Conservation (phyloP, 2,329 filamentous ascomycete genomes). For the Monosporascus sp. region DNA sequence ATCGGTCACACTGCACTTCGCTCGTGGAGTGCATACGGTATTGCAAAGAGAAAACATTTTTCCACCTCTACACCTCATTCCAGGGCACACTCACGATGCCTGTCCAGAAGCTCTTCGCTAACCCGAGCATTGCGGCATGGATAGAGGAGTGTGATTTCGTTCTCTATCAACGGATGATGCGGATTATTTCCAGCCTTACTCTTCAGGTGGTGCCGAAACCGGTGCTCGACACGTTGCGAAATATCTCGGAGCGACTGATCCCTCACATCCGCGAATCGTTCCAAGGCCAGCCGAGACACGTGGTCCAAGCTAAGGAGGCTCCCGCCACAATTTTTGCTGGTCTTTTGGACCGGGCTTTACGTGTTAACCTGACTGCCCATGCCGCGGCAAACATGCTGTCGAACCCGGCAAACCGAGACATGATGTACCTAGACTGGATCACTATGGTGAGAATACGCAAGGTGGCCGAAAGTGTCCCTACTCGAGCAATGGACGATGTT, state of each 20-base stretch:
- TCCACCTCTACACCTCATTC: conserved; percentile 90
- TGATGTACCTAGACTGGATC: conserved; percentile 94
- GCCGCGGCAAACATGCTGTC: conserved; percentile 90
- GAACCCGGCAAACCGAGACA: conserved; percentile 80
- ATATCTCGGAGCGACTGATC: conserved; percentile 77
- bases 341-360: conserved; percentile 77
- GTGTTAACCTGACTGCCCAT: conserved; percentile 90
- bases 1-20: conserved; percentile 91
- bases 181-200: conserved; percentile 81
- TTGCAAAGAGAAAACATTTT: conserved; percentile 95
- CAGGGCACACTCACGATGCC: conserved; percentile 95
- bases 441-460: conserved; percentile 58
- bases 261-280: conserved; percentile 80
- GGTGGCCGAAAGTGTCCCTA: conserved; percentile 57
- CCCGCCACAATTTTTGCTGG: conserved; percentile 86
- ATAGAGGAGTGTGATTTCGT: conserved; percentile 93
- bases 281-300: conserved; percentile 76
- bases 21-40: conserved; percentile 92
- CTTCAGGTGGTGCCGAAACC: conserved; percentile 85
- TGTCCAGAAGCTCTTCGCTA: conserved; percentile 84
- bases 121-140: conserved; percentile 80
- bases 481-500: conserved; percentile 60
- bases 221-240: conserved; percentile 80
- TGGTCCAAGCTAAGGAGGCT: conserved; percentile 78
- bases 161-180: conserved; percentile 96